phyloP scores from a whole-genome alignment of 495 filamentous ascomycete genomes.

The Terfezia claveryi region DNA sequence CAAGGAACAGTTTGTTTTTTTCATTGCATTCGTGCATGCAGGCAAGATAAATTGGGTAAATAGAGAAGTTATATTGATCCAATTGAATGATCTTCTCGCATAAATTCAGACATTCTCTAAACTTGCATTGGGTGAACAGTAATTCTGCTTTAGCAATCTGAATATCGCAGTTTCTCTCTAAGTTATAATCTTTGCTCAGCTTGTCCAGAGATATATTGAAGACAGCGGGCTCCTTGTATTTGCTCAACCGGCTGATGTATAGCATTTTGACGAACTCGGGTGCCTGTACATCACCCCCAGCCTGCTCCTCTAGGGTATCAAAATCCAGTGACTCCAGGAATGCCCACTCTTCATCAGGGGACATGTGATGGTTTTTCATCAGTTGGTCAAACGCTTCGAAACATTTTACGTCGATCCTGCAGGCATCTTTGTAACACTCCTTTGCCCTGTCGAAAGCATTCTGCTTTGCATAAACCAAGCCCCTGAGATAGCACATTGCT shows the following conservation, averaged over 20 bases:
- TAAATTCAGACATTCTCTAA: slow-evolving; percentile 61
- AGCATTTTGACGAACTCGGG: slow-evolving; percentile 90
- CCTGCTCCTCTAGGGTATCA: slow-evolving; percentile 44
- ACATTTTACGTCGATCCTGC: slow-evolving; percentile 91
- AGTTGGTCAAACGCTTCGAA: slow-evolving; percentile 95
- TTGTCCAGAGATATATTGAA: slow-evolving; percentile 78
- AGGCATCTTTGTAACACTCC: slow-evolving; percentile 93
- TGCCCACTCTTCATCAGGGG: slow-evolving; percentile 85
- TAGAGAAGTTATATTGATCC: slow-evolving; percentile 70
- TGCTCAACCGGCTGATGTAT: slow-evolving; percentile 88
- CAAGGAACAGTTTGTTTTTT: slow-evolving; percentile 72
- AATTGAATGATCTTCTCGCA: slow-evolving; percentile 60
- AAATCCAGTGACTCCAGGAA: slow-evolving; percentile 88
- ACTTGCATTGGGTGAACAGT: slow-evolving; percentile 84
- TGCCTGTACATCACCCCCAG: slow-evolving; percentile 12
- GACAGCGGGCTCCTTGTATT: slow-evolving; percentile 69
- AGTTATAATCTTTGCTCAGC: slow-evolving; percentile 78
- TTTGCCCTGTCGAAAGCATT: slow-evolving; percentile 95
- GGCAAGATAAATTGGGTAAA: slow-evolving; percentile 78
- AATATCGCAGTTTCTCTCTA: slow-evolving; percentile 71
- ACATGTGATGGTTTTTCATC: slow-evolving; percentile 94
- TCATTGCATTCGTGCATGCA: slow-evolving; percentile 72
- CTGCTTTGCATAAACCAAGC: slow-evolving; percentile 87
- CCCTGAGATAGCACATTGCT: slow-evolving; percentile 88
- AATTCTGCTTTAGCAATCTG: slow-evolving; percentile 80